A percentile compares a stretch with the other conserved stretches of the same genome.
Evolutionary conservation across 768 basidiomycete species (phyloP).

Genomic region (Mycena pura): DNA sequence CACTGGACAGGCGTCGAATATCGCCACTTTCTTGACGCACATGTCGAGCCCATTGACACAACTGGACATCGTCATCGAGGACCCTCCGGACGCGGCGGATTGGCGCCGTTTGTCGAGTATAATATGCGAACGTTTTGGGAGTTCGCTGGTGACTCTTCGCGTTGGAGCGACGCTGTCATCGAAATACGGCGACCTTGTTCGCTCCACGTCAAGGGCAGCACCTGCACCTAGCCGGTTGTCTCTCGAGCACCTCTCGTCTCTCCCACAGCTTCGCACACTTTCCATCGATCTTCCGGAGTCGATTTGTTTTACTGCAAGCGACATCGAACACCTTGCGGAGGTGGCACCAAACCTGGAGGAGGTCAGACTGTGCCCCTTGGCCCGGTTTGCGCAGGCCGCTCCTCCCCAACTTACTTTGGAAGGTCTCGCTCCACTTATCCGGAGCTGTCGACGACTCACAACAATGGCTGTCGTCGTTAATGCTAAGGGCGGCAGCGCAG

Average conservation of each 20-base stretch:
- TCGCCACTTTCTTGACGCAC: constrained; percentile 75
- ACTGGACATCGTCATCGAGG: constrained; percentile 80
- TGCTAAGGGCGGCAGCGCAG: constrained; percentile 53
- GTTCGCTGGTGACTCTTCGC: constrained; percentile 64
- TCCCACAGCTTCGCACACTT: constrained; percentile 64
- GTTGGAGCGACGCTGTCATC: constrained; percentile 71
- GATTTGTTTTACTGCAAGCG: constrained; percentile 64
- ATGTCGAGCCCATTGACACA: constrained; percentile 68
- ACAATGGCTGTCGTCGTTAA: constrained; percentile 72
- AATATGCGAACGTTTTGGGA: constrained; percentile 67
- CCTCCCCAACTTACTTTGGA: constrained; percentile 68
- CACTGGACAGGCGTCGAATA: constrained; percentile 73
- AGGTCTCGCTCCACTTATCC: constrained; percentile 63
- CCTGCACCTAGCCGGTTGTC: constrained; percentile 65
- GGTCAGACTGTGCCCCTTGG: constrained; percentile 70
- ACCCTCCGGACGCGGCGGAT: constrained; percentile 75
- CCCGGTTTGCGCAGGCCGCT: constrained; percentile 62
- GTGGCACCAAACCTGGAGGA: constrained; percentile 74
- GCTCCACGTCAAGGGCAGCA: constrained; percentile 74
- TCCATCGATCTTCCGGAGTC: constrained; percentile 85
- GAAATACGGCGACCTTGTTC: constrained; percentile 83
- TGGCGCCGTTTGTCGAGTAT: constrained; percentile 75
- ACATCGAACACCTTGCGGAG: constrained; percentile 62
- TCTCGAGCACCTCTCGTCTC: constrained; percentile 59
- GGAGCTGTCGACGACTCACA: constrained; percentile 65